Base-by-base conservation (phyloP, 768 basidiomycete species). In the Coprinopsis strossmayeri region DNA sequence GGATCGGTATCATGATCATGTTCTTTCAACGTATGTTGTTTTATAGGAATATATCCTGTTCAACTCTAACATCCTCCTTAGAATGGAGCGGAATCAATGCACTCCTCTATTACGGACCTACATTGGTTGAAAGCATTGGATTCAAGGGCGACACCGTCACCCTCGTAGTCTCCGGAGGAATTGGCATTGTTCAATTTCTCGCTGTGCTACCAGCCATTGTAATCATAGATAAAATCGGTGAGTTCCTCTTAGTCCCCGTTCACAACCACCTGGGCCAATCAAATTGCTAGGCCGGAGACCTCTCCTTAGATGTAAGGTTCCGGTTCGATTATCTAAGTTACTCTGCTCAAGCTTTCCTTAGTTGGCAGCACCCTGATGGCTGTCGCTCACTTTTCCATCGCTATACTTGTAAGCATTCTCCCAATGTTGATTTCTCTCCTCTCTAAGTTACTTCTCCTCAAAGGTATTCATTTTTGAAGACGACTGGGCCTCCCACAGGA, bases 81-180 rank as follows among this genome's bases (percentile, higher is more conserved):
- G 87, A 91, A 67, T 91, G 89, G 89, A 84, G 81, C 50, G 89
- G 89, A 1, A 91, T 91, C 53, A 91, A 91, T 57, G 87, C 89
- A 9, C 60, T 91, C 26, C 68, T 91, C 5, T 91, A 91, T 57
- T 91, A 89, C 55, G 88, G 87, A 0, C 89, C 89, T 1, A 80
- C 78, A 0, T 69, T 91, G 2, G 76, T 90, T 39, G 72, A 62
- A 26, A 79, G 69, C 43, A 71, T 91, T 37, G 87, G 86, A 3
- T 52, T 90, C 23, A 65, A 68, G 18, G 81, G 82, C 15, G 77
- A 81, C 50, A 73, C 69, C 0, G 71, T 78, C 5, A 73, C 79
- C 0, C 69, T 91, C 0, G 55, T 88, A n/a, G 80, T 84, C 2
- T 77, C 85, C 0, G 89, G 89, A 20, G 86, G 88, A 0, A 81